Evolutionary conservation across 2,329 filamentous ascomycete genomes (phyloP).

Genomic region (Penicillium expansum): DNA sequence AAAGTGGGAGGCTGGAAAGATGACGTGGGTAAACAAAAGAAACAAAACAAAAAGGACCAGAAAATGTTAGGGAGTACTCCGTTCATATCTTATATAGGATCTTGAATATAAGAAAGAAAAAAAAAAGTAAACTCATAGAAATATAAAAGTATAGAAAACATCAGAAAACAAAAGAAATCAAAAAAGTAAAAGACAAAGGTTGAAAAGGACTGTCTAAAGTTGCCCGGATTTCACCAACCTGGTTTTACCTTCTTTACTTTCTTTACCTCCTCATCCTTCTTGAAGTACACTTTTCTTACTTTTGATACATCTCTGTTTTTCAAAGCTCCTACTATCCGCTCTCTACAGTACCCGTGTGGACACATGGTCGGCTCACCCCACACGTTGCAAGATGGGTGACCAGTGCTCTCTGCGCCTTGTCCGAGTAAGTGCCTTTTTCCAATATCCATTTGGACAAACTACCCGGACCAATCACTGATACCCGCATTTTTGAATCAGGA

Average conservation of each 20-base stretch:
- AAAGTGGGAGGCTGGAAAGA: background rate
- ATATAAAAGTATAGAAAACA: background rate
- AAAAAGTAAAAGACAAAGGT: background rate
- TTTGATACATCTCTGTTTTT: too few relatives aligned
- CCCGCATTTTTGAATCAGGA: constrained; percentile 8
- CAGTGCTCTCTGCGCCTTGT: constrained; percentile 17
- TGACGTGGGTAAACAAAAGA: background rate
- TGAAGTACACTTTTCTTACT: background rate
- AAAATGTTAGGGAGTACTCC: too few relatives aligned
- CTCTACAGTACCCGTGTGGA: background rate
- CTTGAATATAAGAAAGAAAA: too few relatives aligned
- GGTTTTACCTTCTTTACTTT: background rate
- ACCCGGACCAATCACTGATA: background rate
- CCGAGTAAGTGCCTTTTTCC: constrained; percentile 7
- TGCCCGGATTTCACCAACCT: background rate
- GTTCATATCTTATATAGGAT: too few relatives aligned
- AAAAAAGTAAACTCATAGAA: background rate
- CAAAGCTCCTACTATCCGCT: background rate
- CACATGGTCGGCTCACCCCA: background rate
- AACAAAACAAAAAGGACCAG: background rate
- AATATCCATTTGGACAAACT: background rate
- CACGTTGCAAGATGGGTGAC: constrained; percentile 11
- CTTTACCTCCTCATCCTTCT: background rate
- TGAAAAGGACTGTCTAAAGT: background rate
- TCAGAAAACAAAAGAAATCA: background rate